Evolutionary conservation across 163 green algal genomes (phyloP).

Genomic region (Chlorella variabilis): DNA sequence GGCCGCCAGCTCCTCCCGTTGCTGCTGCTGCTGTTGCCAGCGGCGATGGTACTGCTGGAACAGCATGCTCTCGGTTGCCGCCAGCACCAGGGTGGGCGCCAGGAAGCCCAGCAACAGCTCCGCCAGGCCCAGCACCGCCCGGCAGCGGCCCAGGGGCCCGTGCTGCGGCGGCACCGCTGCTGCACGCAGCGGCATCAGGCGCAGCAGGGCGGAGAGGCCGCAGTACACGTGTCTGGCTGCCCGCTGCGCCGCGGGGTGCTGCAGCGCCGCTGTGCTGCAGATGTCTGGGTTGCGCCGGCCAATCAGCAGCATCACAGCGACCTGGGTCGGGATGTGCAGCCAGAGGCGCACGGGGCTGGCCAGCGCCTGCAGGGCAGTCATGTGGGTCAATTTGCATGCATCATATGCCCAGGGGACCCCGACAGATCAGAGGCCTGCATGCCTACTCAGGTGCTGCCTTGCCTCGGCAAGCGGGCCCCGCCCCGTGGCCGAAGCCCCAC

Average conservation of each 20-base stretch:
- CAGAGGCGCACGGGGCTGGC: constrained; percentile 8
- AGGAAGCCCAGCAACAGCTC: constrained; percentile 20
- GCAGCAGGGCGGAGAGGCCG: neutral
- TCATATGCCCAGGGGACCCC: no score
- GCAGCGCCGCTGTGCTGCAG: neutral
- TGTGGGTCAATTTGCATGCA: neutral
- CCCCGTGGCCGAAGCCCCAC: no score
- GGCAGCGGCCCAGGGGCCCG: neutral
- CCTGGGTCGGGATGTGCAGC: constrained; percentile 17
- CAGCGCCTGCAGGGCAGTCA: constrained; percentile 1
- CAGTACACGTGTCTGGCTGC: neutral
- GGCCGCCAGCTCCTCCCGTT: neutral
- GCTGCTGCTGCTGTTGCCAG: constrained; percentile 1
- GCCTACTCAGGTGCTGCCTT: no score
- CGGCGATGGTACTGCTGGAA: neutral
- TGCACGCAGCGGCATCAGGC: neutral
- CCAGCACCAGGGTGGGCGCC: constrained; percentile 5
- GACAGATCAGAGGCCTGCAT: no score
- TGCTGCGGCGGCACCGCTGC: neutral
- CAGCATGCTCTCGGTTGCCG: neutral
- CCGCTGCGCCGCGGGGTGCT: constrained; percentile 3
- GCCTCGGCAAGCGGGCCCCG: no score
- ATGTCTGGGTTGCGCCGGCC: neutral
- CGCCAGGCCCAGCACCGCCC: neutral
- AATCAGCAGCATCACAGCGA: neutral